A percentile compares a stretch with the other conserved stretches of the same genome.
These are phyloP conservation scores for Xylaria arbuscula DNA, from an alignment of 2,329 filamentous ascomycete genomes.

Conservation along the genomic window DNA sequence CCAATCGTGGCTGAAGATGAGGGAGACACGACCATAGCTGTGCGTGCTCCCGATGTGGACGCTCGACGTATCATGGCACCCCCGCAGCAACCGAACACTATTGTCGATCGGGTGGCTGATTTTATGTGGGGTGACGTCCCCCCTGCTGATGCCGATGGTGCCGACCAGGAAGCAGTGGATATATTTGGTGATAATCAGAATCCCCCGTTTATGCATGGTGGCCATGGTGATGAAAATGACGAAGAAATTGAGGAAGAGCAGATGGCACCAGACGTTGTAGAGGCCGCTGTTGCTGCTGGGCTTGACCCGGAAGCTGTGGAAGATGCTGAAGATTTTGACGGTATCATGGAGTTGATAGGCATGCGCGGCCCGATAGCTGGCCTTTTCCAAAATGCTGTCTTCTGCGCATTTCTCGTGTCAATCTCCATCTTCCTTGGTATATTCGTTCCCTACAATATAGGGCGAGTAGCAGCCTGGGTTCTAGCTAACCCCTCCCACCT, in stretches of 20 bases:
- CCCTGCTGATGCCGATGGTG: slow-evolving; percentile 50
- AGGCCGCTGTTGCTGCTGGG: slow-evolving; percentile 73
- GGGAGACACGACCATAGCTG: slow-evolving; percentile 13
- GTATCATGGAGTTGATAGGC: slow-evolving; percentile 93
- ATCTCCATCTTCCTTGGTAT: slow-evolving; percentile 87
- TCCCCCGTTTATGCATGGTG: slow-evolving; percentile 54
- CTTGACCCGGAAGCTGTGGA: slow-evolving; percentile 81
- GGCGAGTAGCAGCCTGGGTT: slow-evolving; percentile 83
- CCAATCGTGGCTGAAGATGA: background rate
- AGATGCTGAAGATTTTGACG: slow-evolving; percentile 93
- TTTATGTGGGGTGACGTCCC: slow-evolving; percentile 72
- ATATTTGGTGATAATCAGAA: slow-evolving; percentile 63
- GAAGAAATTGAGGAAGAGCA: slow-evolving; percentile 56
- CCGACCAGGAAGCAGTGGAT: slow-evolving; percentile 67
- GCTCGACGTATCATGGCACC: slow-evolving; percentile 27
- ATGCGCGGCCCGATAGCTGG: slow-evolving; percentile 94
- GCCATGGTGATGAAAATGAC: slow-evolving; percentile 46
- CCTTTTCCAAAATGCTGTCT: slow-evolving; percentile 93
- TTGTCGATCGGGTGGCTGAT: slow-evolving; percentile 61
- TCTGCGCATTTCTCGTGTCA: slow-evolving; percentile 89
- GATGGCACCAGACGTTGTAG: slow-evolving; percentile 64
- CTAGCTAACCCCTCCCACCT: slow-evolving; percentile 83
- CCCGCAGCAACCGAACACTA: slow-evolving; percentile 50
- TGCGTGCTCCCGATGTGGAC: slow-evolving; percentile 16
- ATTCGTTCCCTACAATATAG: slow-evolving; percentile 91